Percentiles rank a stretch among this genome's conserved stretches.
Conservation (phyloP, 768 basidiomycete species). For the Kwoniella bestiolae region DNA sequence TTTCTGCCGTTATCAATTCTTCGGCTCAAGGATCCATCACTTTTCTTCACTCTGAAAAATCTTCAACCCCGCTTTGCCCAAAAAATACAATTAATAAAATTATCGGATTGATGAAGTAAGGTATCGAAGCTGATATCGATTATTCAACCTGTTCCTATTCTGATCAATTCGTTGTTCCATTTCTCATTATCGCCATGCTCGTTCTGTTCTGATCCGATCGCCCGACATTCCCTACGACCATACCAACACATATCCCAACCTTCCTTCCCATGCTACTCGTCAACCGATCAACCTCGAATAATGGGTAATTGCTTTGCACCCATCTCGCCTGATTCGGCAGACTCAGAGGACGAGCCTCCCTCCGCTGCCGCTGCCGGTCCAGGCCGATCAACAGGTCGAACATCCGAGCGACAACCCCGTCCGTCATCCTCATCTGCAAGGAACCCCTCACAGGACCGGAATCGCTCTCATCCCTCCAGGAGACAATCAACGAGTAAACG, state of each 20-base stretch:
- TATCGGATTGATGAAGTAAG: no score
- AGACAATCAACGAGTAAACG: not conserved
- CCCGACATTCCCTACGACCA: not conserved
- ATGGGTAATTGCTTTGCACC: slow-evolving; percentile 25
- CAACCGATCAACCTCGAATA: not conserved
- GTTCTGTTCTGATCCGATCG: no score
- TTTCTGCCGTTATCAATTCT: no score
- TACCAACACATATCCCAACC: not conserved
- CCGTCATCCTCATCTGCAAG: not conserved
- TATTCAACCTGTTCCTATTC: no score
- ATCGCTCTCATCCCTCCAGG: not conserved
- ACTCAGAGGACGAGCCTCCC: not conserved
- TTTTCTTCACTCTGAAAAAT: no score
- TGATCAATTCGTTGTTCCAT: no score
- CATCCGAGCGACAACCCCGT: not conserved
- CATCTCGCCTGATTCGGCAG: slow-evolving; percentile 1
- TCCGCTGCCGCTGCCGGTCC: no score
- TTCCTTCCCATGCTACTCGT: not conserved
- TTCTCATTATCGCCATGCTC: no score
- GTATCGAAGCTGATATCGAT: no score
- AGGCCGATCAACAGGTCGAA: not conserved
- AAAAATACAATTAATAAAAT: no score
- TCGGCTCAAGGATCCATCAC: no score
- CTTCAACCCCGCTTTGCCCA: no score
- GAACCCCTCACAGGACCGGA: not conserved